These are phyloP conservation scores for Ceratocystis alfenasii DNA, from an alignment of 2,329 filamentous ascomycete genomes.

Conservation along the genomic window DNA sequence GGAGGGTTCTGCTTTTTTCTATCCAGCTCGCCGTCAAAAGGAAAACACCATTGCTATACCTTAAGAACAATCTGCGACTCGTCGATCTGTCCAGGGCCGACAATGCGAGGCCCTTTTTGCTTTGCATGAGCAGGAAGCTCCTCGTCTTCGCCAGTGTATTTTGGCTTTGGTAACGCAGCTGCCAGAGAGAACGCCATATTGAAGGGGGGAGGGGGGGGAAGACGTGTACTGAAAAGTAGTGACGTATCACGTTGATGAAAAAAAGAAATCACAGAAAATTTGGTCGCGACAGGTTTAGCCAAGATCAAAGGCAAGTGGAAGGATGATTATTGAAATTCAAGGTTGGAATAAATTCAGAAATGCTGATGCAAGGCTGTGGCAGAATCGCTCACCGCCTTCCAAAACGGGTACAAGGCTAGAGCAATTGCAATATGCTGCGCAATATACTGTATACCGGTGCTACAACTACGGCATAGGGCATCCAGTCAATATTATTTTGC, in stretches of 20 bases:
- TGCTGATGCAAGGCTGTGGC: slow-evolving; percentile 10
- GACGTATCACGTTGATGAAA: not conserved
- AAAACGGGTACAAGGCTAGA: not conserved
- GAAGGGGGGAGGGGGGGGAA: not conserved
- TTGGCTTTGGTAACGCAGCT: slow-evolving; percentile 73
- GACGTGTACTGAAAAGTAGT: not conserved
- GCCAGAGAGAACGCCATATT: slow-evolving; percentile 57
- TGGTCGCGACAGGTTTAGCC: no score
- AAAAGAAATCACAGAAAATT: not conserved
- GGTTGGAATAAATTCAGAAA: slow-evolving; percentile 4
- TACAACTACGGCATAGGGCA: no score
- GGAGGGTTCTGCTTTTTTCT: not conserved
- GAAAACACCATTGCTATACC: slow-evolving; percentile 32
- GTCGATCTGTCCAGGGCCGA: slow-evolving; percentile 68
- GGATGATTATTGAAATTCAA: not conserved
- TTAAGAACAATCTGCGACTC: slow-evolving; percentile 75
- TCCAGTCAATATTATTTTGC: no score
- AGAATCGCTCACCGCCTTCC: slow-evolving; percentile 17
- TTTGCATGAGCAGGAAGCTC: slow-evolving; percentile 59
- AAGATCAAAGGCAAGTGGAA: no score
- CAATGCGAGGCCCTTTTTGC: slow-evolving; percentile 68
- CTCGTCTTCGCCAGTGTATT: slow-evolving; percentile 82
- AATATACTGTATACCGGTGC: no score
- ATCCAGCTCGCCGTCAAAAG: no score
- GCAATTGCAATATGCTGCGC: no score